A percentile compares a stretch with the other conserved stretches of the same genome.
Evolutionary conservation across 1,139 yeast genomes (phyloP).

Genomic region (Kluyveromyces marxianus): DNA sequence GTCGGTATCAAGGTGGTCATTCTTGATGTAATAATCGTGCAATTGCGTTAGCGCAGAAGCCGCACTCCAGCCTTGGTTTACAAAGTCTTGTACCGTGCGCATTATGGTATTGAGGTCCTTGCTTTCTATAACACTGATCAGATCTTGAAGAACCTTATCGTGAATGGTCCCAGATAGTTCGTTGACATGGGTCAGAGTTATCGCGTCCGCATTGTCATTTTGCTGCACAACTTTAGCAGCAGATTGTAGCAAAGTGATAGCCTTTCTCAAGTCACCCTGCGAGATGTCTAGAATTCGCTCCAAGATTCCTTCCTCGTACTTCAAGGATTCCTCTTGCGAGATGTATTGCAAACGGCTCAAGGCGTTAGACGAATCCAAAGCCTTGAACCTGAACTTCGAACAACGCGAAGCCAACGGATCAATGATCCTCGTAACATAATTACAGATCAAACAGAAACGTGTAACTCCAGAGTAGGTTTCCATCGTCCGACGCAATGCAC

Average conservation of each 20-base stretch:
- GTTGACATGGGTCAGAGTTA: slow-evolving; percentile 35
- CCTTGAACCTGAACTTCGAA: slow-evolving; percentile 85
- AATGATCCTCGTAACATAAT: slow-evolving; percentile 90
- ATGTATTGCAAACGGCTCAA: slow-evolving; percentile 57
- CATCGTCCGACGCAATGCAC: slow-evolving; percentile 93
- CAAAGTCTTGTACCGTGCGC: slow-evolving; percentile 43
- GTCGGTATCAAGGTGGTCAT: slow-evolving; percentile 44
- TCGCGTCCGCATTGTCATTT: slow-evolving; percentile 13
- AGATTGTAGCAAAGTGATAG: slow-evolving; percentile 85
- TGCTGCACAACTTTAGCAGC: slow-evolving; percentile 55
- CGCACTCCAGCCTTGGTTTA: slow-evolving; percentile 82
- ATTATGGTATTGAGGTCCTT: slow-evolving; percentile 40
- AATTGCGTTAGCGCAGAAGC: slow-evolving; percentile 70
- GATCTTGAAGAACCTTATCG: slow-evolving; percentile 38
- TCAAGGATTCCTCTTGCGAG: slow-evolving; percentile 41
- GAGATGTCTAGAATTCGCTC: slow-evolving; percentile 59
- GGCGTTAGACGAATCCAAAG: slow-evolving; percentile 66
- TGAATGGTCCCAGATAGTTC: slow-evolving; percentile 89
- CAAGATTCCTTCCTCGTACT: slow-evolving; percentile 44
- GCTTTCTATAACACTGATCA: slow-evolving; percentile 35
- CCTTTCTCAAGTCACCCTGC: slow-evolving; percentile 86
- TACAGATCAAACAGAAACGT: slow-evolving; percentile 88
- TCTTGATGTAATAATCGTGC: slow-evolving; percentile 63
- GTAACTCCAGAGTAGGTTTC: slow-evolving; percentile 89
- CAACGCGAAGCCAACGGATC: slow-evolving; percentile 96